Conservation (phyloP, 257 asterid species). For the Ballota nigra region DNA sequence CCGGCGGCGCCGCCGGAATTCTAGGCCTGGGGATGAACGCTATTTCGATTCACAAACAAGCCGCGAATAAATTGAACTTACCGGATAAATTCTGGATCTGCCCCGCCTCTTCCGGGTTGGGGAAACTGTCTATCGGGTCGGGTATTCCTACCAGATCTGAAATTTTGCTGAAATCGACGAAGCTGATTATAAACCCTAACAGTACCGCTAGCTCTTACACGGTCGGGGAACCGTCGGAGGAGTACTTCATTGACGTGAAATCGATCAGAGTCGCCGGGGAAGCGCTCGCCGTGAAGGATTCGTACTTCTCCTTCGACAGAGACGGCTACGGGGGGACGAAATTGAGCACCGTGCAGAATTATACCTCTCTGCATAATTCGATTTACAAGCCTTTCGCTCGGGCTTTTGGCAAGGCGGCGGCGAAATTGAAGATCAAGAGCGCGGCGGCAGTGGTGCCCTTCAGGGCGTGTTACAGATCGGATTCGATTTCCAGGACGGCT, state of each 20-base stretch:
- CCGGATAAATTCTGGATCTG: conserved; percentile 37
- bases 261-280: too few species aligned
- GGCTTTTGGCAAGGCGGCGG: conserved; percentile 28
- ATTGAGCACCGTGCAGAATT: conserved; percentile 45
- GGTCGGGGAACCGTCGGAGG: too few species aligned
- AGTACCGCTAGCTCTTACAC: conserved; percentile 25
- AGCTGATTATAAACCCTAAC: conserved; percentile 37
- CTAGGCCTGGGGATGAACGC: conserved; percentile 30
- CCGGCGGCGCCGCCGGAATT: conserved; percentile 32
- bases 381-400: conserved; percentile 32
- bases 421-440: neutral
- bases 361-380: conserved; percentile 41
- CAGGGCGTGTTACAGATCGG: conserved; percentile 44
- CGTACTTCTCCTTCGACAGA: conserved; percentile 34
- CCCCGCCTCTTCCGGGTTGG: conserved; percentile 34
- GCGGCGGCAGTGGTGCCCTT: conserved; percentile 35
- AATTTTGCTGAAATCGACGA: conserved; percentile 21
- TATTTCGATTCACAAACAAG: conserved; percentile 37
- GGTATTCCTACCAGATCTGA: too few species aligned
- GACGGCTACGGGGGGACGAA: conserved; percentile 57
- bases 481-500: conserved; percentile 28
- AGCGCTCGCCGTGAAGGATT: conserved; percentile 28
- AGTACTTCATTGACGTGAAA: too few species aligned
- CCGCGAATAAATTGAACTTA: conserved; percentile 6
- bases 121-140: conserved; percentile 33